Evolutionary conservation across 257 asterid species (phyloP).

Genomic region (Asclepias syriaca): DNA sequence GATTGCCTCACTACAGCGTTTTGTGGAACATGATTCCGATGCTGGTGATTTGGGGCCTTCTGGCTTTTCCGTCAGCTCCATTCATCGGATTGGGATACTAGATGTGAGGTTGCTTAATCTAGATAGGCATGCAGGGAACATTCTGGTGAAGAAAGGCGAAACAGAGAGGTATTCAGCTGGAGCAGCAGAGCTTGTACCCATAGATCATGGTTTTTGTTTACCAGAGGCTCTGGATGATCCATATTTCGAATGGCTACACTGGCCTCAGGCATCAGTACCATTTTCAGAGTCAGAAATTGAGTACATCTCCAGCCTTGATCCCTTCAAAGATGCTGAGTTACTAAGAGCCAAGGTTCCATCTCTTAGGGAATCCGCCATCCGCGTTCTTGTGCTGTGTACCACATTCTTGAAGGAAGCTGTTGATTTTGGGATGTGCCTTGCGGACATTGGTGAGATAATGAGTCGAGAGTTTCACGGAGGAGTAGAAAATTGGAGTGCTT

Average conservation of each 20-base stretch:
- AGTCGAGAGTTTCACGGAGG: constrained; percentile 65
- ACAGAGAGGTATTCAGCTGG: constrained; percentile 41
- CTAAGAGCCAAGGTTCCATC: constrained; percentile 62
- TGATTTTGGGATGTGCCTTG: constrained; percentile 59
- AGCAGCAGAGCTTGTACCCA: constrained; percentile 77
- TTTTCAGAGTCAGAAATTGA: constrained; percentile 74
- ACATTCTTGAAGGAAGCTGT: constrained; percentile 67
- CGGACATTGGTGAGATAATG: constrained; percentile 93
- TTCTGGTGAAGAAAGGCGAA: constrained; percentile 58
- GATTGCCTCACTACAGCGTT: constrained; percentile 81
- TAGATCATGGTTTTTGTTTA: constrained; percentile 91
- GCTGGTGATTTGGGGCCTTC: constrained; percentile 95
- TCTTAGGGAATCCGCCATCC: constrained; percentile 62
- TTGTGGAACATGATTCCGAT: constrained; percentile 65
- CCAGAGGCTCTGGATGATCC: constrained; percentile 95
- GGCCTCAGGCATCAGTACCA: constrained; percentile 92
- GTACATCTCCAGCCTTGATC: constrained; percentile 64
- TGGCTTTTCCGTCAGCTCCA: constrained; percentile 69
- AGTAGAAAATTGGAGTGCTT: constrained; percentile 58
- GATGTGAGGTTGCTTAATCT: constrained; percentile 84
- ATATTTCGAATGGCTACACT: constrained; percentile 91
- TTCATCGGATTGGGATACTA: constrained; percentile 80
- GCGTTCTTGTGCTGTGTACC: constrained; percentile 81
- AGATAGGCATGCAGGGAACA: constrained; percentile 92
- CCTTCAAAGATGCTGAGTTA: constrained; percentile 69